Percentiles rank a stretch among this genome's conserved stretches.
Evolutionary conservation across 2,329 filamentous ascomycete species (phyloP).

Genomic region (Neofusicoccum umdonicola): DNA sequence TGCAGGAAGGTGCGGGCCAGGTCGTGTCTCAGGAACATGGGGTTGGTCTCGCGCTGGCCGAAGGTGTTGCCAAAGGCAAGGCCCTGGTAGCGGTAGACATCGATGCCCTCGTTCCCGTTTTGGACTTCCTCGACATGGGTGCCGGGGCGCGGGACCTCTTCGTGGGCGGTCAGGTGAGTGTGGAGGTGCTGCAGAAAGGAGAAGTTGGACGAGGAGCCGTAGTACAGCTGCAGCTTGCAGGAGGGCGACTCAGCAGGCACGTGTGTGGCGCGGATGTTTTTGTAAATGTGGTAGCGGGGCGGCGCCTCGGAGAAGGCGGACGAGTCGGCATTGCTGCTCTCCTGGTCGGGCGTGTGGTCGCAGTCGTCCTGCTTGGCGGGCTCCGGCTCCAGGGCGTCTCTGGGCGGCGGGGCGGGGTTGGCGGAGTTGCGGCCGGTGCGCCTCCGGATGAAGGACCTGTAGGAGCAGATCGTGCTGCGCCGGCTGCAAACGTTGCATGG

Average conservation of each 20-base stretch:
- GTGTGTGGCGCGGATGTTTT: conserved; percentile 17
- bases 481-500: conserved; percentile 16
- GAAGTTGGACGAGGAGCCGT: conserved; percentile 19
- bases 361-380: background rate
- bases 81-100: conserved; percentile 18
- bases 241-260: conserved; percentile 10
- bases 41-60: conserved; percentile 11
- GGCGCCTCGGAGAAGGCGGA: conserved; percentile 8
- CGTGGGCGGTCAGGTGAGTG: conserved; percentile 12
- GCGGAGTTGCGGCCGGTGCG: conserved; percentile 9
- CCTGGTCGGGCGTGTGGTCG: conserved; percentile 2
- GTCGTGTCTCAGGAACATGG: conserved; percentile 14
- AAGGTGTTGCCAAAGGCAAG: conserved; percentile 15
- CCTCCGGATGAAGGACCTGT: conserved; percentile 16
- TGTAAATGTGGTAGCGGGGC: conserved; percentile 18
- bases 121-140: conserved; percentile 14
- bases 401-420: background rate
- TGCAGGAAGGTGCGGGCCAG: conserved; percentile 14
- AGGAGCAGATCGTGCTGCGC: conserved; percentile 14
- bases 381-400: background rate
- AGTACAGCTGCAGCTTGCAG: conserved; percentile 18
- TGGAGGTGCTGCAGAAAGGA: conserved; percentile 17
- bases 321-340: conserved; percentile 12
- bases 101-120: conserved; percentile 15
- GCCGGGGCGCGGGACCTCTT: conserved; percentile 3